Percentiles rank a stretch among this genome's conserved stretches.
These are phyloP conservation scores for Blastobotrys proliferans DNA, from an alignment of 1,139 yeast species.

Conservation along the genomic window DNA sequence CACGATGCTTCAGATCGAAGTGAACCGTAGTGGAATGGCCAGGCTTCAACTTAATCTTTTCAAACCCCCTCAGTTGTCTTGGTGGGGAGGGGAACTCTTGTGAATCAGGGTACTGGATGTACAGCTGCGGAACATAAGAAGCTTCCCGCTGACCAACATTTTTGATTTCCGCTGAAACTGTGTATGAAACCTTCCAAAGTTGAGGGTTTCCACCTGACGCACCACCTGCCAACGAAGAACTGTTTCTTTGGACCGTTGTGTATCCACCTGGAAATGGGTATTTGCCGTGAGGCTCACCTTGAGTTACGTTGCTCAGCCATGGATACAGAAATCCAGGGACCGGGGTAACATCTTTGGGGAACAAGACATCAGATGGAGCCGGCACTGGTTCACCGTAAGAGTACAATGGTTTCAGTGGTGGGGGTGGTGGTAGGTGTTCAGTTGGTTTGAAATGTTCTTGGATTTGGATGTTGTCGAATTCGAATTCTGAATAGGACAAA, in stretches of 20 bases:
- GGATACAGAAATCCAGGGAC: slow-evolving; percentile 31
- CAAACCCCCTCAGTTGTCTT: slow-evolving; percentile 55
- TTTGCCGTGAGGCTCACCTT: slow-evolving; percentile 29
- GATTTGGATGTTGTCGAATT: slow-evolving; percentile 35
- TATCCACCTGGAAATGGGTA: slow-evolving; percentile 54
- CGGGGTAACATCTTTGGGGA: slow-evolving; percentile 36
- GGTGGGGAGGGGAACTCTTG: slow-evolving; percentile 42
- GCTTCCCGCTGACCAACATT: slow-evolving; percentile 52
- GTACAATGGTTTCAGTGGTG: slow-evolving; percentile 37
- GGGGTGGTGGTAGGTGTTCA: slow-evolving; percentile 49
- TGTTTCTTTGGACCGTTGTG: slow-evolving; percentile 36
- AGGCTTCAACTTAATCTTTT: slow-evolving; percentile 43
- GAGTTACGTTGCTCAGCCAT: slow-evolving; percentile 23
- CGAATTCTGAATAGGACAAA: slow-evolving; percentile 51
- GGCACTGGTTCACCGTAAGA: slow-evolving; percentile 32
- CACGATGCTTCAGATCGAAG: slow-evolving; percentile 51
- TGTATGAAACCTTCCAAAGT: slow-evolving; percentile 44
- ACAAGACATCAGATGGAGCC: slow-evolving; percentile 40
- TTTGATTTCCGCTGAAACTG: slow-evolving; percentile 46
- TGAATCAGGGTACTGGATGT: slow-evolving; percentile 51
- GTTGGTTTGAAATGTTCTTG: slow-evolving; percentile 44
- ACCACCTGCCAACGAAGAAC: slow-evolving; percentile 50
- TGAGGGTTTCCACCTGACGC: slow-evolving; percentile 53
- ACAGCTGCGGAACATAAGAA: slow-evolving; percentile 54
- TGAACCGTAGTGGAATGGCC: slow-evolving; percentile 29